Evolutionary conservation across 768 basidiomycete genomes (phyloP).

Genomic region (Clathrus columnatus): DNA sequence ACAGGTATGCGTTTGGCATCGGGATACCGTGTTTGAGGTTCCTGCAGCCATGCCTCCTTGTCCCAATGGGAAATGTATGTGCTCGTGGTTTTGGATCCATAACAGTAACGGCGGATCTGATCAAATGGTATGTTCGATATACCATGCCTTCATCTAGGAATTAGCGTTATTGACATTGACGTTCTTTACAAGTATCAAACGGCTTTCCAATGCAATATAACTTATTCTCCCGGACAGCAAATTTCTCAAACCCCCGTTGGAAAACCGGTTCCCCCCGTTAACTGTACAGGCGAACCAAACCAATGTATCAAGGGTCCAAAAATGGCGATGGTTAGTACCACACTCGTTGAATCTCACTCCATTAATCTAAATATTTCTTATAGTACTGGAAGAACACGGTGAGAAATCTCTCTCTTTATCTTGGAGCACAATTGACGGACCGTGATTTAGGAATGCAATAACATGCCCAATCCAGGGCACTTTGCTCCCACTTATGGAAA

Average conservation of each 20-base stretch:
- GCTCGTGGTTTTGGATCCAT: slow-evolving; percentile 72
- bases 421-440: slow-evolving; percentile 9
- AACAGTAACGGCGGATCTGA: slow-evolving; percentile 11
- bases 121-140: slow-evolving; percentile 8
- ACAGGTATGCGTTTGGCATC: slow-evolving; percentile 64
- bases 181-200: slow-evolving; percentile 45
- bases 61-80: slow-evolving; percentile 52
- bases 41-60: slow-evolving; percentile 63
- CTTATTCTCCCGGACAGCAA: slow-evolving; percentile 24
- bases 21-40: slow-evolving; percentile 62
- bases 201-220: slow-evolving; percentile 60
- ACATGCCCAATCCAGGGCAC: slow-evolving; percentile 17
- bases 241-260: slow-evolving; percentile 46
- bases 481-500: slow-evolving; percentile 39
- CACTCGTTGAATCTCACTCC: no score
- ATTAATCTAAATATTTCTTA: slow-evolving; percentile 6
- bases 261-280: slow-evolving; percentile 47
- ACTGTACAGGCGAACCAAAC: slow-evolving; percentile 52
- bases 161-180: neutral
- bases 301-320: slow-evolving; percentile 9
- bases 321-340: slow-evolving; percentile 7
- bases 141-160: no score
- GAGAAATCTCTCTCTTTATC: neutral
- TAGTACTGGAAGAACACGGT: slow-evolving; percentile 12
- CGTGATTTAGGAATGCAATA: slow-evolving; percentile 8